A percentile compares a stretch with the other conserved stretches of the same genome.
phyloP scores from a whole-genome alignment of 176 grass and related monocot species.

The Oryza meyeriana region DNA sequence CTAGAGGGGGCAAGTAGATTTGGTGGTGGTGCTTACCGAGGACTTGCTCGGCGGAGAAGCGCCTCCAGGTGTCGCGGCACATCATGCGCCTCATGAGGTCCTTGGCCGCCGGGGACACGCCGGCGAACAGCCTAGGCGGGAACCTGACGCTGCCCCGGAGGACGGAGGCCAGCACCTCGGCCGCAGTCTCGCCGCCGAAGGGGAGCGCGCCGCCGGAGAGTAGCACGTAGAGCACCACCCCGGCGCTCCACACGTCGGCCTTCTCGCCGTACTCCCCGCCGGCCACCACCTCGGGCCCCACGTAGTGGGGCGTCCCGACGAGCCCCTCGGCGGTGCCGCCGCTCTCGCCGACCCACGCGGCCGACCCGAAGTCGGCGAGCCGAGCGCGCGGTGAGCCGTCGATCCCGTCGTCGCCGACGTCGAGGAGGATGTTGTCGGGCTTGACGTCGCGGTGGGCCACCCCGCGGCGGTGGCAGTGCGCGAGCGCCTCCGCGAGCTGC shows the following conservation, averaged over 20 bases:
- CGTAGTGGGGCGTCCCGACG: conserved; percentile 79
- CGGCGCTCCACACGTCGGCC: conserved; percentile 83
- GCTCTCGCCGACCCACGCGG: conserved; percentile 44
- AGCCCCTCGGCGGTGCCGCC: conserved; percentile 58
- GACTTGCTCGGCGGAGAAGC: conserved; percentile 80
- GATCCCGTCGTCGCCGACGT: background rate
- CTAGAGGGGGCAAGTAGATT: background rate
- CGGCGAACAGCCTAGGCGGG: conserved; percentile 49
- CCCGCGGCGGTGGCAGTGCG: conserved; percentile 65
- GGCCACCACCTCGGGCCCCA: conserved; percentile 73
- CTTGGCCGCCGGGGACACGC: conserved; percentile 66
- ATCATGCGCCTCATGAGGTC: conserved; percentile 87
- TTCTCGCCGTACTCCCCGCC: conserved; percentile 75
- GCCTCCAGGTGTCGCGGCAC: conserved; percentile 53
- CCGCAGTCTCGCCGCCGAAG: conserved; percentile 61
- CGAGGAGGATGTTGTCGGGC: conserved; percentile 79
- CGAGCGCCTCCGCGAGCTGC: conserved; percentile 53
- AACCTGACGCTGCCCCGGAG: conserved; percentile 55
- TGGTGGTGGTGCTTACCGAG: conserved; percentile 43
- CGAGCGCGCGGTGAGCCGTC: conserved; percentile 22
- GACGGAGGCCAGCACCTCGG: conserved; percentile 63
- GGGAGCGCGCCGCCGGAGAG: conserved; percentile 74
- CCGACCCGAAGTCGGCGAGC: conserved; percentile 84
- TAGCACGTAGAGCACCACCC: conserved; percentile 84
- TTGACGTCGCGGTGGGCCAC: conserved; percentile 77